Percentiles rank a stretch among this genome's conserved stretches.
phyloP scores from a whole-genome alignment of 1,284 basidiomycete genomes.

The Ustilago bromivora region DNA sequence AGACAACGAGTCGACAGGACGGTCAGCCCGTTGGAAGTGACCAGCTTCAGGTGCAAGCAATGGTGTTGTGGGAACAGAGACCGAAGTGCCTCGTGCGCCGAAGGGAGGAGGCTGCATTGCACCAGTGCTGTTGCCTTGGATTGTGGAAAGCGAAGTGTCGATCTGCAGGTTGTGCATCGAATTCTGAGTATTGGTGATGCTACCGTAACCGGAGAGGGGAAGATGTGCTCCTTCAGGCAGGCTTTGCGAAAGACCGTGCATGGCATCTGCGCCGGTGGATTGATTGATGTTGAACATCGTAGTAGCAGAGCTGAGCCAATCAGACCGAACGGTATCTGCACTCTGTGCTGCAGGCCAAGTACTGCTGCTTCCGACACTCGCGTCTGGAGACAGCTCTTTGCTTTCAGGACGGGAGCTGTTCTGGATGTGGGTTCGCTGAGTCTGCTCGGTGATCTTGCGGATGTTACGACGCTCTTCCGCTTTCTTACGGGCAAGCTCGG shows the following conservation, averaged over 20 bases:
- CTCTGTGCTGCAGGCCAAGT: conserved; percentile 11
- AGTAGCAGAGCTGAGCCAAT: conserved; percentile 33
- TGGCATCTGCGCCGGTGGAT: not conserved
- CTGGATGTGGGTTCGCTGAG: conserved; percentile 51
- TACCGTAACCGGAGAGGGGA: conserved; percentile 27
- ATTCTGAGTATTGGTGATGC: conserved; percentile 15
- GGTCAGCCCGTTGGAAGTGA: conserved; percentile 37
- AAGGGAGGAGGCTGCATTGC: conserved; percentile 37
- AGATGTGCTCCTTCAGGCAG: conserved; percentile 43
- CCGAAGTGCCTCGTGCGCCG: conserved; percentile 33
- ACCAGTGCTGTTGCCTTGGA: not conserved
- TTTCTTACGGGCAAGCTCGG: conserved; percentile 45
- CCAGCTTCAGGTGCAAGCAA: conserved; percentile 40
- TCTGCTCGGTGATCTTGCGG: conserved; percentile 47
- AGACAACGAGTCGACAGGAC: conserved; percentile 45
- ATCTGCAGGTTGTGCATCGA: conserved; percentile 22
- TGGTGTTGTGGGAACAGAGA: conserved; percentile 45
- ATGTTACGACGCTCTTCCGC: conserved; percentile 42
- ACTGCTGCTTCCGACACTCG: conserved; percentile 20
- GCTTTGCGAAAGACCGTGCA: conserved; percentile 17
- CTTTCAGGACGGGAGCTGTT: conserved; percentile 28
- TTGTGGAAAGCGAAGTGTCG: conserved; percentile 30
- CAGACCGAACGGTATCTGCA: conserved; percentile 19
- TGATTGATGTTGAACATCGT: conserved; percentile 22
- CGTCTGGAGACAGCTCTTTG: conserved; percentile 39